phyloP scores from a whole-genome alignment of 2,329 filamentous ascomycete species.

The Ceratocystiopsis sp. region DNA sequence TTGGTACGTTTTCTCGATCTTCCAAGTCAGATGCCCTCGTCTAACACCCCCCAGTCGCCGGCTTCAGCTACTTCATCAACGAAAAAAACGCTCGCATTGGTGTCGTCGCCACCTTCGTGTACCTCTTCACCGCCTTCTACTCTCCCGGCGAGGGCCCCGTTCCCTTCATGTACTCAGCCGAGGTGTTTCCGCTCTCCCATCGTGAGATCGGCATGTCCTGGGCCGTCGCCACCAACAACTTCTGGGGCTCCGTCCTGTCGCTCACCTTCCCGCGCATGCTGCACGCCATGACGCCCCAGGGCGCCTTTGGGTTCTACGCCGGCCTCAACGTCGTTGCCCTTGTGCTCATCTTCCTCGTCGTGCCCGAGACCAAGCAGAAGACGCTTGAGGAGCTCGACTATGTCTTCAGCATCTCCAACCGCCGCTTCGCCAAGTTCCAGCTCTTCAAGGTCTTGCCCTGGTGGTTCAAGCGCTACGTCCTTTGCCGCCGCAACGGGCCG shows the following conservation, averaged over 20 bases:
- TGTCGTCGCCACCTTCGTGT: constrained; percentile 33
- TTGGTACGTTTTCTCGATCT: constrained; percentile 20
- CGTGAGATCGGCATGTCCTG: constrained; percentile 47
- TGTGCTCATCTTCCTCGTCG: constrained; percentile 36
- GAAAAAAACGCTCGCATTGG: constrained; percentile 16
- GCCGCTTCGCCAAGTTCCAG: constrained; percentile 9
- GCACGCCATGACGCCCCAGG: constrained; percentile 14
- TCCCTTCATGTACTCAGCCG: constrained; percentile 51
- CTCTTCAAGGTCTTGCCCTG: constrained; percentile 14
- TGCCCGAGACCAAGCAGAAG: constrained; percentile 44
- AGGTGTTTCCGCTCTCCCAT: constrained; percentile 54
- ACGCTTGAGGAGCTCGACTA: constrained; percentile 43
- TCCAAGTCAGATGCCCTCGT: not conserved
- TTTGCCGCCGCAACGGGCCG: not conserved
- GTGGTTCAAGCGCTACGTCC: constrained; percentile 6
- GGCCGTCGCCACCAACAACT: constrained; percentile 7
- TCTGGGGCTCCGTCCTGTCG: constrained; percentile 13
- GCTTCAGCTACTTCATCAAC: constrained; percentile 4
- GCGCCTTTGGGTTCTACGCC: constrained; percentile 36
- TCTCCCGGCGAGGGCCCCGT: constrained; percentile 42
- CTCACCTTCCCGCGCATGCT: constrained; percentile 24
- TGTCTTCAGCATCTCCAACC: constrained; percentile 41
- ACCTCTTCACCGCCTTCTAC: constrained; percentile 15
- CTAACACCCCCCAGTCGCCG: not conserved
- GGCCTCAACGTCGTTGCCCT: constrained; percentile 40